Conservation (phyloP, 768 basidiomycete genomes). For the Trametes gibbosa region DNA sequence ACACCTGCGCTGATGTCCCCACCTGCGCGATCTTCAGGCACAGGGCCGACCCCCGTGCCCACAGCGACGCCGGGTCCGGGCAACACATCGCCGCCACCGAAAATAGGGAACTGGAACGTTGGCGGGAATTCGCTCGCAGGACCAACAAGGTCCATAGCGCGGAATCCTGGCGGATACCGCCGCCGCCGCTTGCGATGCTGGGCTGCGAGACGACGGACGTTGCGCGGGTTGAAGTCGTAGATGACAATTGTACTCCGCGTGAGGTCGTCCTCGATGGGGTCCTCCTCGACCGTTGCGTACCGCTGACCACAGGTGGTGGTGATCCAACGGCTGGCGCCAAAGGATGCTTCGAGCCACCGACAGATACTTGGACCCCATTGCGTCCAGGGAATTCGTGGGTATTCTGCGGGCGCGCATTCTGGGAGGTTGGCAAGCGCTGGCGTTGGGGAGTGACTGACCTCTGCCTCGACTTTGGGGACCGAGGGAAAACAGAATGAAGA, state of each 20-base stretch:
- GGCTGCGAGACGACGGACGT: slow-evolving; percentile 18
- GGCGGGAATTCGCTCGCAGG: no score
- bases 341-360: slow-evolving; percentile 28
- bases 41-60: neutral
- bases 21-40: neutral
- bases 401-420: neutral
- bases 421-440: neutral
- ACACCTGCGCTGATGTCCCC: neutral
- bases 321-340: slow-evolving; percentile 29
- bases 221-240: slow-evolving; percentile 28
- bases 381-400: slow-evolving; percentile 17
- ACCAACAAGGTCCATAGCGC: neutral
- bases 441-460: neutral
- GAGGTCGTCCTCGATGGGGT: slow-evolving; percentile 7
- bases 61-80: neutral
- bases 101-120: neutral
- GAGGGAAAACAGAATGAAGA: neutral
- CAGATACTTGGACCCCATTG: slow-evolving; percentile 26
- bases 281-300: slow-evolving; percentile 21
- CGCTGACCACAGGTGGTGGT: slow-evolving; percentile 33
- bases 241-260: slow-evolving; percentile 19
- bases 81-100: neutral
- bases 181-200: slow-evolving; percentile 11
- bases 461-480: neutral
- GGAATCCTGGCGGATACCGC: neutral